Evolutionary conservation across 78 protist genomes (phyloP).

Genomic region (Chrysochromulina parva): DNA sequence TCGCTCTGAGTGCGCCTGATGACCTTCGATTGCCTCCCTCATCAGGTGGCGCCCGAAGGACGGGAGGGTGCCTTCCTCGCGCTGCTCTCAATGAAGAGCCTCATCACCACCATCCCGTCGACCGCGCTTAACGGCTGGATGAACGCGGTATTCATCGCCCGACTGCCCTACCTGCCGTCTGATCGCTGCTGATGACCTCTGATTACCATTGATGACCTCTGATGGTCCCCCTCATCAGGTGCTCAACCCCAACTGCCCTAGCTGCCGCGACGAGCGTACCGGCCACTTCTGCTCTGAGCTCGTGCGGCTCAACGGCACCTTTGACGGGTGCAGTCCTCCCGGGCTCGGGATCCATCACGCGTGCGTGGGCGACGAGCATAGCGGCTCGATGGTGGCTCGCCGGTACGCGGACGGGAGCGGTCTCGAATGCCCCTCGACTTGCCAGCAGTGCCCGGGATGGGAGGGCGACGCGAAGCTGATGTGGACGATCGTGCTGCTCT

Average conservation of each 20-base stretch:
- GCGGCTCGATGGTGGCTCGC: too few relatives aligned
- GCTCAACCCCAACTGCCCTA: background rate
- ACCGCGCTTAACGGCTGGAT: background rate
- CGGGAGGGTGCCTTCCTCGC: slow-evolving; percentile 26
- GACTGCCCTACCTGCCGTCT: too few relatives aligned
- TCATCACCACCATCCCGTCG: background rate
- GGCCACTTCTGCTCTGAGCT: slow-evolving; percentile 13
- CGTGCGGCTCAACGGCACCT: too few relatives aligned
- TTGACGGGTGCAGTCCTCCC: too few relatives aligned
- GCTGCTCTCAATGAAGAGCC: background rate
- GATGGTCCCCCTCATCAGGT: too few relatives aligned
- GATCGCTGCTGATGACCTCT: too few relatives aligned
- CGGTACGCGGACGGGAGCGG: too few relatives aligned
- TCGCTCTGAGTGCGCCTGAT: background rate
- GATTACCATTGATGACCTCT: too few relatives aligned
- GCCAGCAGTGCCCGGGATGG: background rate
- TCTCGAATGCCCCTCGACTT: background rate
- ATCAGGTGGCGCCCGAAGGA: background rate
- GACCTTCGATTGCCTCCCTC: too few relatives aligned
- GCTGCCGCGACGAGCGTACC: background rate
- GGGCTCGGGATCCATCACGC: too few relatives aligned
- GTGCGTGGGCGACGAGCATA: too few relatives aligned
- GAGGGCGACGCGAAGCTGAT: background rate
- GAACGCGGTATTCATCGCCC: background rate
- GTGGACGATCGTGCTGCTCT: background rate